Percentiles rank a stretch among this genome's conserved stretches.
phyloP scores from a whole-genome alignment of 306 rosid species.

The Styphnolobium japonicum region DNA sequence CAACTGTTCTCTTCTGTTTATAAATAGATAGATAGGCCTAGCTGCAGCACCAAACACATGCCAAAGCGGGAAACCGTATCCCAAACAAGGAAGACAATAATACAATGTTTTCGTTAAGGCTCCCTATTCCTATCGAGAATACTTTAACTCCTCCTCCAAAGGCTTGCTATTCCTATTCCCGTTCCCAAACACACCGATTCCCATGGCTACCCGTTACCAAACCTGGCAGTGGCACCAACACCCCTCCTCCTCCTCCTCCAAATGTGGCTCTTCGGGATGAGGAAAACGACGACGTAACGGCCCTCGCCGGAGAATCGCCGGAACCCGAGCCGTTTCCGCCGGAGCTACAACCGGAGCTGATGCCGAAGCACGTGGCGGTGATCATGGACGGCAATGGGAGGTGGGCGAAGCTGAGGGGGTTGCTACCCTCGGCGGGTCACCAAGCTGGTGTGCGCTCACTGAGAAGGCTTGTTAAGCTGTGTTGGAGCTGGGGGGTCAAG shows the following conservation, averaged over 20 bases:
- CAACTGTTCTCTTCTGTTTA: too few species aligned
- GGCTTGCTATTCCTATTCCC: background rate
- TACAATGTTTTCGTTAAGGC: slow-evolving; percentile 35
- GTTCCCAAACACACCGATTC: slow-evolving; percentile 14
- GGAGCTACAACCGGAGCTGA: slow-evolving; percentile 47
- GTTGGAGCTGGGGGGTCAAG: slow-evolving; percentile 57
- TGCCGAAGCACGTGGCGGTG: slow-evolving; percentile 88
- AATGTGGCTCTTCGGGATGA: slow-evolving; percentile 13
- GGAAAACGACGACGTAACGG: background rate
- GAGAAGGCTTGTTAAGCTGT: slow-evolving; percentile 40
- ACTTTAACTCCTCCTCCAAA: background rate
- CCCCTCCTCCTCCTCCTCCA: background rate
- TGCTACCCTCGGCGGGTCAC: slow-evolving; percentile 54
- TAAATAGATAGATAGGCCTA: too few species aligned
- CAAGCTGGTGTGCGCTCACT: slow-evolving; percentile 53
- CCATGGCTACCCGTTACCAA: background rate
- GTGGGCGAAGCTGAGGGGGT: slow-evolving; percentile 62
- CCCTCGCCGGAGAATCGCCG: background rate
- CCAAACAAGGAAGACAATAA: background rate
- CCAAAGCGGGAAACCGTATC: too few species aligned
- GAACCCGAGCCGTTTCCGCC: slow-evolving; percentile 40
- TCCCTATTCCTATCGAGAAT: slow-evolving; percentile 33
- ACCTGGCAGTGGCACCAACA: background rate
- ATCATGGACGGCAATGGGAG: slow-evolving; percentile 80
- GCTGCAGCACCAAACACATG: too few species aligned